Conservation (phyloP, 768 basidiomycete species). For the Lactarius trivialis region DNA sequence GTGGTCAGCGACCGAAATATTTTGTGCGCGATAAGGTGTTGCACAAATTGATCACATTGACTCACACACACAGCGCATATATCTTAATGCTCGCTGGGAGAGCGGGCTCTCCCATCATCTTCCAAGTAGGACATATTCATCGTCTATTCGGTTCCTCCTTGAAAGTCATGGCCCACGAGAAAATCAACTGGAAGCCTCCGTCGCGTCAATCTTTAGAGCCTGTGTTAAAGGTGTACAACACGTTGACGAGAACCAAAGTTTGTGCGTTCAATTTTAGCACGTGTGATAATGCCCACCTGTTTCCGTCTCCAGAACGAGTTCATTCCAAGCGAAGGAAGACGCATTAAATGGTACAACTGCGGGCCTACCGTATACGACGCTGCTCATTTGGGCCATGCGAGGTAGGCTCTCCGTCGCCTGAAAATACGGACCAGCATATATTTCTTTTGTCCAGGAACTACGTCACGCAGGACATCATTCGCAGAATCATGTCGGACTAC, state of each 20-base stretch:
- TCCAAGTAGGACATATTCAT: neutral
- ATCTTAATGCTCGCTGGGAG: constrained; percentile 6
- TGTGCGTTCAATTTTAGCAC: constrained; percentile 5
- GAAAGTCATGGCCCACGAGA: constrained; percentile 48
- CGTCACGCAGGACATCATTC: constrained; percentile 87
- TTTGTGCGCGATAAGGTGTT: neutral
- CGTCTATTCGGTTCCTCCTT: neutral
- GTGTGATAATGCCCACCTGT: neutral
- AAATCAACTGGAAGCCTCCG: constrained; percentile 49
- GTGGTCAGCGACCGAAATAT: neutral
- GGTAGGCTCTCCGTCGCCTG: constrained; percentile 40
- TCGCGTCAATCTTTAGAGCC: constrained; percentile 48
- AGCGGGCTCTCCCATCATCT: constrained; percentile 1
- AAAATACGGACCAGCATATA: neutral
- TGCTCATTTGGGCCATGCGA: constrained; percentile 97
- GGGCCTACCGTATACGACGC: constrained; percentile 99
- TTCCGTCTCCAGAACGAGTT: constrained; percentile 60
- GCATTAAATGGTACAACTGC: constrained; percentile 98
- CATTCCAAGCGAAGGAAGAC: constrained; percentile 55
- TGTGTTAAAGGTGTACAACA: constrained; percentile 82
- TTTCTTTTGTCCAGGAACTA: constrained; percentile 63
- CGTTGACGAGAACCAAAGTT: constrained; percentile 87
- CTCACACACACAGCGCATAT: neutral
- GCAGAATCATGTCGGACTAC: constrained; percentile 89
- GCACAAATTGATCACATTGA: neutral